Base-by-base conservation (phyloP, 2,329 filamentous ascomycete species). In the Ophiostoma ips region DNA sequence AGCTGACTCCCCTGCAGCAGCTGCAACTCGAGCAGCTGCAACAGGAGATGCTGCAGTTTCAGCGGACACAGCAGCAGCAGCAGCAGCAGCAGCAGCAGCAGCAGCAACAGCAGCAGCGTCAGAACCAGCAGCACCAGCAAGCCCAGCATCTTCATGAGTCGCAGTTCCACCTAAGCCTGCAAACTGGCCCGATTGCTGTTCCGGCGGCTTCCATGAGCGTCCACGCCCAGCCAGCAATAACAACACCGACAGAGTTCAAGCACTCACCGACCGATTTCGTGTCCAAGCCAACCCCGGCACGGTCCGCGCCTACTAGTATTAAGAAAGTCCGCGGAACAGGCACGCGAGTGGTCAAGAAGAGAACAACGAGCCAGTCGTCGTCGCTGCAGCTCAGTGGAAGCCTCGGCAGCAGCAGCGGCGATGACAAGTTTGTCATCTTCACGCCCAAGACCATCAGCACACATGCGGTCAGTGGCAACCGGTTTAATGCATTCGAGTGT, bases 401-500 rank as follows among this genome's bases (percentile, higher is more conserved):
- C 38, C 35, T 48, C 24, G 49, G 55, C 50, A 52, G 55, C 31
- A 49, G 44, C 48, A 54, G 49, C 35, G 58, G 65, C 33, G 58
- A 64, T 18, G 68, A 66, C 57, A 73, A 72, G 50, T 76, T 77
- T 58, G 68, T 77, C 57, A 73, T 77, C 52, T 68, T 77, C 50
- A 77, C 73, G 1, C 73, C 74, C 4, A 70, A 67, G 36, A 70
- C 71, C 21, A 75, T 77, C 60, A 69, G 65, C 55, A 69, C 71
- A n/a, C 68, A 71, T 49, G 66, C 68, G 16, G 71, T 71, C 44
- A 51, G 33, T 11, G 51, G 52, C 15, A 53, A 50, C 38, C 69
- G 67, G 38, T 66, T 68, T 38, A 76, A 75, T 57, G 68, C 69
- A 1, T 77, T 69, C 52, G 73, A 77, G 52, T 76, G 73, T 56